Conservation (phyloP, 1,139 yeast genomes). For the Taiozyma sp. region DNA sequence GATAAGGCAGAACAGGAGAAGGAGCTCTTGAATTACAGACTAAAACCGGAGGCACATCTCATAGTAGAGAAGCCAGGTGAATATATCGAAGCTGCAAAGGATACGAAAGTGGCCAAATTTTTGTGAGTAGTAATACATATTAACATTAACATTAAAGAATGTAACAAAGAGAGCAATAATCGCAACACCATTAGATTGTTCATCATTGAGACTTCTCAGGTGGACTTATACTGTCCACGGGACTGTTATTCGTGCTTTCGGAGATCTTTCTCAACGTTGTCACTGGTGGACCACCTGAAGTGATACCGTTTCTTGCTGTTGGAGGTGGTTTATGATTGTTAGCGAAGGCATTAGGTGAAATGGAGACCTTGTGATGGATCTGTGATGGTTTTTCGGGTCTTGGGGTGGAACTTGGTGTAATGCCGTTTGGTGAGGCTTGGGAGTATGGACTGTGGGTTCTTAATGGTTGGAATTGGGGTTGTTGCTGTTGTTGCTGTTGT, state of each 20-base stretch:
- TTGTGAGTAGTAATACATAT: constrained; percentile 19
- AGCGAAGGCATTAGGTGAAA: not conserved
- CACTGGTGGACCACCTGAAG: not conserved
- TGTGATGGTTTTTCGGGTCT: not conserved
- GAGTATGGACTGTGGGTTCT: not conserved
- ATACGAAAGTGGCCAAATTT: constrained; percentile 28
- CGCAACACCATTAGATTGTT: not conserved
- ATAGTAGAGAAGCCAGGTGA: constrained; percentile 34
- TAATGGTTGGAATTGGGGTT: not conserved
- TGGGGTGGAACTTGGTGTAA: not conserved
- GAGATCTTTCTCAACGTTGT: not conserved
- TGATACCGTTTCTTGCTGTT: not conserved
- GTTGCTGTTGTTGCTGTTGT: constrained; percentile 8
- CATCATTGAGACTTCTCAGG: not conserved
- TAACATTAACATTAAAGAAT: not conserved
- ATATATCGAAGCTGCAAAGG: constrained; percentile 28
- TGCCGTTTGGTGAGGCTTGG: not conserved
- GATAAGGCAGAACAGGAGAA: constrained; percentile 24
- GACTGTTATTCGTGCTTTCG: not conserved
- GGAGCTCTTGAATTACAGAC: constrained; percentile 24
- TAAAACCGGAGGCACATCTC: constrained; percentile 28
- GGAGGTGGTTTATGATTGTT: not conserved
- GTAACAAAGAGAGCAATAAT: not conserved
- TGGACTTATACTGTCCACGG: not conserved
- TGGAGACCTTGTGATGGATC: not conserved